phyloP scores from a whole-genome alignment of 2,329 filamentous ascomycete species.

The Aspergillus latus region DNA sequence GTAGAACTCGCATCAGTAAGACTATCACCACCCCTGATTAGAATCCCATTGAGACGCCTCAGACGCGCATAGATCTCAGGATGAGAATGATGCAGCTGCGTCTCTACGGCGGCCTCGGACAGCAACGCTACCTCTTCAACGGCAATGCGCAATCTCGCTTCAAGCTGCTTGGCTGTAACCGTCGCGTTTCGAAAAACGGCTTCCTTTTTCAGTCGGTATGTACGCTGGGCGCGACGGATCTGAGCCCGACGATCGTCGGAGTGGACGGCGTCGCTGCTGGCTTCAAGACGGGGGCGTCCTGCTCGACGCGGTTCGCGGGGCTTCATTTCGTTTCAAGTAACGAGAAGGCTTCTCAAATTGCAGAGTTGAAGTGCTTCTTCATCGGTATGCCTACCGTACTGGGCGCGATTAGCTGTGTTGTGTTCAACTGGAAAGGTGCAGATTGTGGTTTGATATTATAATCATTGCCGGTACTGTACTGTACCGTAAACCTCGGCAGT shows the following conservation, averaged over 20 bases:
- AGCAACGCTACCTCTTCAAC: neutral
- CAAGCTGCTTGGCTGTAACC: slow-evolving; percentile 67
- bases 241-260: slow-evolving; percentile 66
- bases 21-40: neutral
- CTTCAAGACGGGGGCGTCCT: neutral
- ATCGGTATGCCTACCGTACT: neutral
- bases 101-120: slow-evolving; percentile 2
- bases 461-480: too few species aligned
- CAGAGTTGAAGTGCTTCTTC: too few species aligned
- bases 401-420: too few species aligned
- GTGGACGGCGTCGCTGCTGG: neutral
- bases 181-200: slow-evolving; percentile 73
- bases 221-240: slow-evolving; percentile 80
- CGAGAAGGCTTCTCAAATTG: too few species aligned
- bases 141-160: slow-evolving; percentile 39
- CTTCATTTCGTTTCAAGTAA: too few species aligned
- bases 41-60: neutral
- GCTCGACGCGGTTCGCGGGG: neutral
- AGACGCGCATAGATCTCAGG: neutral
- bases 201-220: slow-evolving; percentile 83
- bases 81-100: slow-evolving; percentile 7
- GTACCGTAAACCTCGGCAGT: too few species aligned
- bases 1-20: too few species aligned
- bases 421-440: neutral
- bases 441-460: too few species aligned